A percentile compares a stretch with the other conserved stretches of the same genome.
Conservation (phyloP, 352 stramenopile genomes). For the Thalassiosira mediterranea region DNA sequence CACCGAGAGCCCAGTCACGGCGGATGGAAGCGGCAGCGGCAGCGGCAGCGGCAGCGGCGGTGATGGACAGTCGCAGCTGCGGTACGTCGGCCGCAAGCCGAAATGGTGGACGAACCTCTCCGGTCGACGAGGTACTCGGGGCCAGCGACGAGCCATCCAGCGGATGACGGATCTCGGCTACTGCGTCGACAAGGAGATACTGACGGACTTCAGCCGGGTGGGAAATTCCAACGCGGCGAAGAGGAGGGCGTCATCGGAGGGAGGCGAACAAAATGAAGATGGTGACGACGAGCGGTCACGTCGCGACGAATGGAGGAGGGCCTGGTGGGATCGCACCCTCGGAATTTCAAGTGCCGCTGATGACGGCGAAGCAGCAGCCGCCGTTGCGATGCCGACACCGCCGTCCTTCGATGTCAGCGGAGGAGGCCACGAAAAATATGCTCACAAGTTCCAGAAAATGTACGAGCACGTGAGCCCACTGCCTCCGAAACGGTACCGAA, state of each 20-base stretch:
- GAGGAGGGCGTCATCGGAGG: not conserved
- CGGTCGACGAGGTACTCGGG: slow-evolving; percentile 37
- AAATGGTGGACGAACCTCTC: slow-evolving; percentile 66
- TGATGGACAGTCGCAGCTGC: no score
- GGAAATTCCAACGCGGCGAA: slow-evolving; percentile 24
- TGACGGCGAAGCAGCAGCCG: not conserved
- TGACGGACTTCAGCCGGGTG: slow-evolving; percentile 32
- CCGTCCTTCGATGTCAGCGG: slow-evolving; percentile 1
- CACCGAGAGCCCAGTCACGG: no score
- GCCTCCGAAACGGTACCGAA: slow-evolving; percentile 12
- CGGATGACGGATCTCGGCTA: slow-evolving; percentile 45
- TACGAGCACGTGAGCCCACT: slow-evolving; percentile 20
- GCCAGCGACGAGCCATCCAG: slow-evolving; percentile 31
- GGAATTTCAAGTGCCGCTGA: slow-evolving; percentile 11
- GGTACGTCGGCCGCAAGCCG: slow-evolving; percentile 60
- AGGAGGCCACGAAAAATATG: slow-evolving; percentile 17
- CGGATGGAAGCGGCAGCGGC: no score
- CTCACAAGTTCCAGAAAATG: slow-evolving; percentile 22
- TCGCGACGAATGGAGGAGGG: slow-evolving; percentile 22
- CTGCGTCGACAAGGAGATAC: slow-evolving; percentile 25
- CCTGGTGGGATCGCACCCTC: slow-evolving; percentile 33
- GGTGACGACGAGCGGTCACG: not conserved
- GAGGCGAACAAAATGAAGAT: not conserved
- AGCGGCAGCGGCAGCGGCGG: no score
- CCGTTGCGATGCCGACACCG: not conserved